Conservation (phyloP, 202 grass and related monocot species). For the Carex sylvatica region DNA sequence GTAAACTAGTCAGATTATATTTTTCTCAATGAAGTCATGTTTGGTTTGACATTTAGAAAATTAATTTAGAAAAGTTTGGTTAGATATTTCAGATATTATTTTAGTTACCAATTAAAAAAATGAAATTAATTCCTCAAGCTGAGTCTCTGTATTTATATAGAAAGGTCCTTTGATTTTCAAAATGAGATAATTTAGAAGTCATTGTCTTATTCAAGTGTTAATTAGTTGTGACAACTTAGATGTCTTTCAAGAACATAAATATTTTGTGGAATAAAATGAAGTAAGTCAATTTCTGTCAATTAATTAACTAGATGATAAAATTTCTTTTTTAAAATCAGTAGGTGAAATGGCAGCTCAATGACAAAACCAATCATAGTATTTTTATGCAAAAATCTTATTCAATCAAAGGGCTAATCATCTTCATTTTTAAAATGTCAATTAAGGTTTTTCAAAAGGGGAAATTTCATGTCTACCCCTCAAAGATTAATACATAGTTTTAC, state of each 20-base stretch:
- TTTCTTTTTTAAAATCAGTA: not conserved
- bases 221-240: not conserved
- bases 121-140: not conserved
- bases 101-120: not conserved
- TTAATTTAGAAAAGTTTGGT: too few relatives aligned
- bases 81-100: not conserved
- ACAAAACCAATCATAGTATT: not conserved
- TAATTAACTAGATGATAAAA: not conserved
- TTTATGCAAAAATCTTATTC: not conserved
- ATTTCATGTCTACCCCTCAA: not conserved
- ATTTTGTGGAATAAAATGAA: not conserved
- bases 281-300: not conserved
- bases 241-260: not conserved
- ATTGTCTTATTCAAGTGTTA: not conserved
- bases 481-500: not conserved
- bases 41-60: too few relatives aligned
- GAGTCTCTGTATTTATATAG: not conserved
- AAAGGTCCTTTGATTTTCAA: not conserved
- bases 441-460: too few relatives aligned
- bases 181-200: not conserved
- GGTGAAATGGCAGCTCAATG: not conserved
- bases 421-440: not conserved
- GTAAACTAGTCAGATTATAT: not conserved
- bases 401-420: not conserved
- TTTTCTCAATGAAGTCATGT: too few relatives aligned